These are phyloP conservation scores for Penicillium verhagenii DNA, from an alignment of 495 filamentous ascomycete genomes.

Conservation along the genomic window DNA sequence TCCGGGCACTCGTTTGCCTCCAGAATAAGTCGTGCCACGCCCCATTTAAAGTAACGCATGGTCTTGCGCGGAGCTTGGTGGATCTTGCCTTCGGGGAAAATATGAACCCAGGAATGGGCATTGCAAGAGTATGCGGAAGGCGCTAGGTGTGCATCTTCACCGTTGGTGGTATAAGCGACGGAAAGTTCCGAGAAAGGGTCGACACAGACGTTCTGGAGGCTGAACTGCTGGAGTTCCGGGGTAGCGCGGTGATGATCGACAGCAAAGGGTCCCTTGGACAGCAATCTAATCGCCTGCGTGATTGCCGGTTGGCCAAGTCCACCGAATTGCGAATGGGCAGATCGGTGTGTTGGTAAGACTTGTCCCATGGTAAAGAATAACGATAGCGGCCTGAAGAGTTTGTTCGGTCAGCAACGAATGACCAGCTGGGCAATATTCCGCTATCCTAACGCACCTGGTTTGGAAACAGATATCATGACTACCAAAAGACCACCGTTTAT, in stretches of 20 bases:
- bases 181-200: conserved; percentile 49
- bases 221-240: conserved; percentile 39
- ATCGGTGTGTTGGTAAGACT: conserved; percentile 82
- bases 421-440: background rate
- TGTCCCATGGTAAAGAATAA: conserved; percentile 85
- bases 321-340: conserved; percentile 62
- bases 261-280: conserved; percentile 64
- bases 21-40: conserved; percentile 81
- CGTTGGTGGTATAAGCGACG: conserved; percentile 49
- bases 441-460: conserved; percentile 27
- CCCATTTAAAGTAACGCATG: conserved; percentile 98
- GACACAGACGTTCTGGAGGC: conserved; percentile 42
- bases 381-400: conserved; percentile 46
- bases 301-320: conserved; percentile 89
- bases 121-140: conserved; percentile 59
- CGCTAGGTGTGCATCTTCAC: conserved; percentile 56
- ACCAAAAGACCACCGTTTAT: conserved; percentile 81
- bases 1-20: conserved; percentile 80
- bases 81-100: conserved; percentile 92
- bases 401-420: conserved; percentile 19
- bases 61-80: conserved; percentile 78
- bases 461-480: conserved; percentile 88
- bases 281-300: conserved; percentile 78
- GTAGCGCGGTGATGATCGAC: conserved; percentile 36
- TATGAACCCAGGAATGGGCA: conserved; percentile 81